These are phyloP conservation scores for Leishmania guyanensis DNA, from an alignment of 208 protist genomes.

Conservation along the genomic window DNA sequence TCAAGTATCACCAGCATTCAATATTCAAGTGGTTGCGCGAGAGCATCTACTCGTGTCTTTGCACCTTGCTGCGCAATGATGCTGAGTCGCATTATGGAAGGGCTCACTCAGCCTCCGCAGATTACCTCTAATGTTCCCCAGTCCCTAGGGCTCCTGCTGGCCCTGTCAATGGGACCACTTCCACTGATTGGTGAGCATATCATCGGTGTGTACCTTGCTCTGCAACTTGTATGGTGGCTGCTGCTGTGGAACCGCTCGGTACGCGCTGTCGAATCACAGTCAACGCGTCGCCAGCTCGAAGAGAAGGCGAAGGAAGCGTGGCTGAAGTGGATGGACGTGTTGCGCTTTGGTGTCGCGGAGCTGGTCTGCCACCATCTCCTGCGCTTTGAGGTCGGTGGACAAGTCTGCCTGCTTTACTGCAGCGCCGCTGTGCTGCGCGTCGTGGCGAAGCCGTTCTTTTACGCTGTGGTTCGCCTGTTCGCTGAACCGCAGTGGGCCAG, in stretches of 20 bases:
- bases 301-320: not conserved
- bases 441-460: slow-evolving; percentile 11
- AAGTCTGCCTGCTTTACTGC: slow-evolving; percentile 29
- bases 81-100: slow-evolving; percentile 5
- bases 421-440: slow-evolving; percentile 9
- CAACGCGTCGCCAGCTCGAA: slow-evolving; percentile 4
- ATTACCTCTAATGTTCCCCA: not conserved
- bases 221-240: slow-evolving; percentile 19
- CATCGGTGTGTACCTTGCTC: slow-evolving; percentile 13
- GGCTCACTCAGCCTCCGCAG: slow-evolving; percentile 10
- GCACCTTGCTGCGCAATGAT: not conserved
- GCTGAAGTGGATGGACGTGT: slow-evolving; percentile 18
- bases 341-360: slow-evolving; percentile 4
- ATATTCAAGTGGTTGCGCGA: not conserved
- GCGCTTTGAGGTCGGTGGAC: slow-evolving; percentile 4
- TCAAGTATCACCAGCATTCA: not conserved
- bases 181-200: not conserved
- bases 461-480: slow-evolving; percentile 5
- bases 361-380: not conserved
- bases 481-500: slow-evolving; percentile 4
- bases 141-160: slow-evolving; percentile 3
- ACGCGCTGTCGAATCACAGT: slow-evolving; percentile 24
- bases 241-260: slow-evolving; percentile 16
- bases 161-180: not conserved
- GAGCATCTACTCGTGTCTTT: not conserved